A percentile compares a stretch with the other conserved stretches of the same genome.
phyloP scores from a whole-genome alignment of 805 yeast species.

The Candida yuanshanica region DNA sequence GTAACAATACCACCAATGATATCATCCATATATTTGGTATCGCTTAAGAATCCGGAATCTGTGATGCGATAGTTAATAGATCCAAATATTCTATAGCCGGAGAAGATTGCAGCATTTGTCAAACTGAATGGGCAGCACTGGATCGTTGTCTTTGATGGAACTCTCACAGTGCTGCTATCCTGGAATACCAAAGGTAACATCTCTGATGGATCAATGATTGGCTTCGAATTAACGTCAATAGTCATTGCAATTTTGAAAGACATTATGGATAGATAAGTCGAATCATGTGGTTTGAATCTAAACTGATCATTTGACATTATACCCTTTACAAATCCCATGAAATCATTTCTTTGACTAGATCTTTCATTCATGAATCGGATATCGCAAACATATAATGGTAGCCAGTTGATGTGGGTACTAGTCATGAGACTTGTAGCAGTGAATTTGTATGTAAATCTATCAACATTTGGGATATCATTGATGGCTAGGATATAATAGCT shows the following conservation, averaged over 20 bases:
- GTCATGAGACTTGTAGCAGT: conserved; percentile 11
- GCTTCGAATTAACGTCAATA: not conserved
- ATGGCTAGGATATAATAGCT: conserved; percentile 17
- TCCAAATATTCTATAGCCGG: conserved; percentile 19
- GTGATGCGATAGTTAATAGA: conserved; percentile 12
- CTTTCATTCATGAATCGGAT: conserved; percentile 2
- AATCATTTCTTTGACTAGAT: not conserved
- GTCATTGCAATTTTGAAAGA: conserved; percentile 11
- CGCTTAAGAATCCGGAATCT: conserved; percentile 17
- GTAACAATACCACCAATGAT: conserved; percentile 22
- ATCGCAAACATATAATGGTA: conserved; percentile 8
- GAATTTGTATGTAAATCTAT: conserved; percentile 11
- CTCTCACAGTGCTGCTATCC: conserved; percentile 1
- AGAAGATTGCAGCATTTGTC: conserved; percentile 25
- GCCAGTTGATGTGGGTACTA: conserved; percentile 16
- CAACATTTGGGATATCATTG: conserved; percentile 11
- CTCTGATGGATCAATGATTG: conserved; percentile 10
- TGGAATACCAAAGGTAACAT: conserved; percentile 12
- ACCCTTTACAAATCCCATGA: conserved; percentile 6
- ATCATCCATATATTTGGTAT: conserved; percentile 23
- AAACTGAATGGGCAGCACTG: conserved; percentile 25
- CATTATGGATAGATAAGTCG: conserved; percentile 10
- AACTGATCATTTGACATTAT: conserved; percentile 12
- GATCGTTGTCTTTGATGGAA: conserved; percentile 16
- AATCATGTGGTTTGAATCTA: conserved; percentile 14